A percentile compares a stretch with the other conserved stretches of the same genome.
phyloP scores from a whole-genome alignment of 2,329 filamentous ascomycete genomes.

The Pezizomycotina sp. region DNA sequence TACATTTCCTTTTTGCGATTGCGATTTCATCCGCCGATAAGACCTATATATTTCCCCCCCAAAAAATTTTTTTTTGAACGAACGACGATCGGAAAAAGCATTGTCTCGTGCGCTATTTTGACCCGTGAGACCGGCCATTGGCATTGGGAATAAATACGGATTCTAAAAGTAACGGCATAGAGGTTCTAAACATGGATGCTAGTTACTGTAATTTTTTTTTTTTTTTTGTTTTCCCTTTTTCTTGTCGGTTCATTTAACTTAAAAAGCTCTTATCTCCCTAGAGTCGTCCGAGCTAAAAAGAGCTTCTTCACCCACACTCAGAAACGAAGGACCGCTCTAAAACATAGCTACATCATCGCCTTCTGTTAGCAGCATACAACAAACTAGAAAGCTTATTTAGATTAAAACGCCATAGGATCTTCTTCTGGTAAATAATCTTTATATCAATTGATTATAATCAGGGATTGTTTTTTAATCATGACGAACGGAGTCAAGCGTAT shows the following conservation, averaged over 20 bases:
- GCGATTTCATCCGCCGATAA: no score
- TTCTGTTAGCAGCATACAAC: not conserved
- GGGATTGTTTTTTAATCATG: not conserved
- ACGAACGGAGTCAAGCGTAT: slow-evolving; percentile 13
- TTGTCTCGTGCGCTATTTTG: not conserved
- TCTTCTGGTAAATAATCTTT: not conserved
- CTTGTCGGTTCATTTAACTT: not conserved
- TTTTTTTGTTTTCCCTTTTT: not conserved
- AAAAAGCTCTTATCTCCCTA: not conserved
- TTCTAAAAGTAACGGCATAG: slow-evolving; percentile 5
- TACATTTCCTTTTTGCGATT: no score
- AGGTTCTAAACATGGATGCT: not conserved
- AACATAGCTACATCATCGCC: no score
- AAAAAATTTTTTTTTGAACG: no score
- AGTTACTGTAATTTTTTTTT: not conserved
- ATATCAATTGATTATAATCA: slow-evolving; percentile 1
- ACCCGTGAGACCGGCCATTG: slow-evolving; percentile 2
- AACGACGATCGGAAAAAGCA: not conserved
- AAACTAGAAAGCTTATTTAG: slow-evolving; percentile 1
- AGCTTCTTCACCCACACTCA: slow-evolving; percentile 2
- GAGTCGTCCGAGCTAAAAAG: not conserved
- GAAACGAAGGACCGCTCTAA: not conserved
- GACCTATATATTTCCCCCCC: no score
- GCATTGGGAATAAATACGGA: not conserved
- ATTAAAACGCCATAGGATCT: not conserved